Evolutionary conservation across 2,329 filamentous ascomycete genomes (phyloP), one percentile per base, ranked within the genome.

Genomic region (Mycosphaerella arachidis): DNA sequence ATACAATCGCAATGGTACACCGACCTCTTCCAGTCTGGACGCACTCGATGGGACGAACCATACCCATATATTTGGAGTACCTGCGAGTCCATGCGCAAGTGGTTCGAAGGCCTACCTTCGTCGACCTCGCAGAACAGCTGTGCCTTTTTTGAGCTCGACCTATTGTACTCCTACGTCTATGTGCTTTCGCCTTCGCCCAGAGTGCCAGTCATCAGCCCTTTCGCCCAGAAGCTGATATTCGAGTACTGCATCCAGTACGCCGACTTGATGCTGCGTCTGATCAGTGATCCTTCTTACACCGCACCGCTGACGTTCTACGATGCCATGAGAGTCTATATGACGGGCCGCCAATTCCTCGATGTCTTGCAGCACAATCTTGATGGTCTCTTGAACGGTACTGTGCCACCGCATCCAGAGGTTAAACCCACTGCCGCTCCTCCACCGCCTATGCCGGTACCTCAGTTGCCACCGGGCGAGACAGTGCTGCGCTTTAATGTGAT

Each of bases 1-100:
- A 84, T 91, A 6, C 89, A 97, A 72, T 97, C 94, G 0, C 83
- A 83, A 53, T 96, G 91, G 85, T 97, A 97, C 68, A 92, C 95
- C 70, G 85, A 88, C 24, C 84, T 97, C 2, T 94, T 94, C 71
- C 91, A 94, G 69, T 89, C 87, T 18, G 88, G 89, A 9, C 84
- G 86, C 0, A 80, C 83, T 1, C 83, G 85, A n/a, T 81, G 91
- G 59, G 79, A 84, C 18, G 86, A 92, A 56, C 82, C 90, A 1
- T 82, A 87, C 10, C 81, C 82, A 0, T 91, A 89, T 71, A 84
- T 92, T 51, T 92, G 89, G 87, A 84, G 86, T 59, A 86, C 86
- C 74, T 92, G 89, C 68, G 80, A 86, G 51, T 83, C 89, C 43
- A 92, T 91, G 87, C 86, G 82, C 56, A 84, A 86, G 69, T 97